Evolutionary conservation across 176 grass and related monocot genomes (phyloP), one percentile per base, ranked within the genome.

Genomic region (Poa pratensis): DNA sequence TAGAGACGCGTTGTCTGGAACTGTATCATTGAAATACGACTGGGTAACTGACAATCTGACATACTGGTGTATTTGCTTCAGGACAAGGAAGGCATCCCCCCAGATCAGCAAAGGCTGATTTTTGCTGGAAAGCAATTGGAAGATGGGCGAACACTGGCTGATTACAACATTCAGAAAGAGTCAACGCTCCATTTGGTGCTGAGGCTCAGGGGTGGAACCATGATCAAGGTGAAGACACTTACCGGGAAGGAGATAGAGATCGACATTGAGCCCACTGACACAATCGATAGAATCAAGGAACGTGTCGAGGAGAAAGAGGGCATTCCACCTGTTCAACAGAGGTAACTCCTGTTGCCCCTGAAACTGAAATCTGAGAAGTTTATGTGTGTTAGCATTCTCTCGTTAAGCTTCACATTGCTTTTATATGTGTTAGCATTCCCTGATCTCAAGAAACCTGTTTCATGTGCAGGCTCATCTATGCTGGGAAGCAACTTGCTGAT

Each of bases 141-240:
- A 84, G 92, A 97, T 85, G 90, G 86, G 18, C 72, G 90, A 15
- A 94, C 92, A 67, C 86, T 97, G 76, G 90, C 92, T 68, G 92
- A 97, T 64, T 97, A 92, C 90, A 97, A 91, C 90, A 94, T 97
- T 67, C 94, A 97, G 79, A 94, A 97, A 80, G 94, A 97, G 77
- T 94, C 92, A 16, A 97, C 89, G 0, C 85, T 94, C 37, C 86
- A 92, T 75, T 79, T 94, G 81, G 94, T 97, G 39, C 80, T 97
- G 81, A 92, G 94, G 81, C 90, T 92, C 39, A 87, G 92, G 63
- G 92, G 94, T 77, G 90, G 92, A 76, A 97, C 88, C 22, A 91
- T 97, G 94, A 92, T 97, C 66, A 97, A 94, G 88, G 94, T 92
- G 84, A 97, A 91, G 86, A 94, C 88, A 73, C 92, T 94, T 32